phyloP scores from a whole-genome alignment of 1,284 basidiomycete genomes.

The Inonotus obliquus region DNA sequence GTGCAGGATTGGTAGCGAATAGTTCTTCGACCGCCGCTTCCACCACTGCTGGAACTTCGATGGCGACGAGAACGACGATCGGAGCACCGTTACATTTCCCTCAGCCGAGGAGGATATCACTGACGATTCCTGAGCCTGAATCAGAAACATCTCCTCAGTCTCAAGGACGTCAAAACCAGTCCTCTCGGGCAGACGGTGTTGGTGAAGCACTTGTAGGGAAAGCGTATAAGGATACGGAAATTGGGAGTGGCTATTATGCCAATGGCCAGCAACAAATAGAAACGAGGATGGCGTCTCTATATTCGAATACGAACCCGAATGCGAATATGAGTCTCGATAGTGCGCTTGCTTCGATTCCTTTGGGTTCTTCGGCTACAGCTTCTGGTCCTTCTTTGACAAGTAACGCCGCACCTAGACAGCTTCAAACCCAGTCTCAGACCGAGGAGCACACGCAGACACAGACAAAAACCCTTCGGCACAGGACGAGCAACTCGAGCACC shows the following conservation, averaged over 20 bases:
- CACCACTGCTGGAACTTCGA: too few species aligned
- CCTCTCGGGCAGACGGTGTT: not conserved
- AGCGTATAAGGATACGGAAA: not conserved
- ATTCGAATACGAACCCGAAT: not conserved
- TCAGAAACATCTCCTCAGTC: constrained; percentile 5
- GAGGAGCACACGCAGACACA: not conserved
- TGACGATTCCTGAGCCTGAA: constrained; percentile 12
- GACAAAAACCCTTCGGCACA: constrained; percentile 10
- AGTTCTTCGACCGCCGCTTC: not conserved
- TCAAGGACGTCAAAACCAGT: not conserved
- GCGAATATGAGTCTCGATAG: constrained; percentile 11
- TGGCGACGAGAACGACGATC: too few species aligned
- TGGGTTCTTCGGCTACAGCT: constrained; percentile 3
- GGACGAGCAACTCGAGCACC: constrained; percentile 8
- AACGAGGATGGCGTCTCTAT: not conserved
- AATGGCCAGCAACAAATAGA: not conserved
- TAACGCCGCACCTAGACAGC: too few species aligned
- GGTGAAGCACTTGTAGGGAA: not conserved
- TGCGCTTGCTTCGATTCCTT: constrained; percentile 2
- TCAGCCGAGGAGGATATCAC: constrained; percentile 15
- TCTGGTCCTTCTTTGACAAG: too few species aligned
- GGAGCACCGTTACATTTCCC: constrained; percentile 11
- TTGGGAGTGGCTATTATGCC: not conserved
- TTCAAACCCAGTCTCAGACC: too few species aligned
- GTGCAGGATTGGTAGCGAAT: not conserved